Percentiles rank a stretch among this genome's conserved stretches.
These are phyloP conservation scores for Geotrichum citri-aurantii DNA, from an alignment of 1,139 yeast species.

Conservation along the genomic window DNA sequence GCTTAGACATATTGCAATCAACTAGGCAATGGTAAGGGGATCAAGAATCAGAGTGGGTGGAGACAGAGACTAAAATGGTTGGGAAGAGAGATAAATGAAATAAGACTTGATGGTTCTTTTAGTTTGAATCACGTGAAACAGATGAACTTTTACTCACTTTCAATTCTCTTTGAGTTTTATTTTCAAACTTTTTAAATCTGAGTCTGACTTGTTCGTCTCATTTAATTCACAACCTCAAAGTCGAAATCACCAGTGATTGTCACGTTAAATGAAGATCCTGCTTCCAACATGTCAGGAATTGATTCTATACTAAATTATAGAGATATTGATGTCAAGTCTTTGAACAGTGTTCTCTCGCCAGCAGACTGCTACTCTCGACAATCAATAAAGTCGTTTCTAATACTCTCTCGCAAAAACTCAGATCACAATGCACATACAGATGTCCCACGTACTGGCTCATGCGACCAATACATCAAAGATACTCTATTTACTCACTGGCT, in stretches of 20 bases:
- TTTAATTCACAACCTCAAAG: not conserved
- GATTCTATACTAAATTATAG: not conserved
- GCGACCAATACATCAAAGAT: conserved; percentile 26
- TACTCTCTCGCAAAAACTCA: conserved; percentile 26
- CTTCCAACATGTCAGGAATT: not conserved
- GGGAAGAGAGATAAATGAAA: not conserved
- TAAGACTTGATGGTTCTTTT: not conserved
- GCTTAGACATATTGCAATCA: not conserved
- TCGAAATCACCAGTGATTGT: not conserved
- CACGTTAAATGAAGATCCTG: not conserved
- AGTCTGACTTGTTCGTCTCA: not conserved
- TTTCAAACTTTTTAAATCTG: not conserved
- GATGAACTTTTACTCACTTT: too few species aligned
- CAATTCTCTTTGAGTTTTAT: too few species aligned
- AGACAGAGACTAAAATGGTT: not conserved
- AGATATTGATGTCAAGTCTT: conserved; percentile 10
- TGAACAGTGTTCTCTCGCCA: conserved; percentile 24
- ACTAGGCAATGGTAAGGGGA: not conserved
- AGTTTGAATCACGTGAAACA: not conserved
- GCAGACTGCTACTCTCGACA: conserved; percentile 26
- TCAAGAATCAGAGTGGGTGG: not conserved
- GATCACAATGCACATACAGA: conserved; percentile 28
- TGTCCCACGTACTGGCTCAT: conserved; percentile 28
- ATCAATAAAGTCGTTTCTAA: conserved; percentile 26
- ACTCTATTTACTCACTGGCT: conserved; percentile 34